phyloP scores from a whole-genome alignment of 208 protist genomes.

The Leptomonas seymouri region DNA sequence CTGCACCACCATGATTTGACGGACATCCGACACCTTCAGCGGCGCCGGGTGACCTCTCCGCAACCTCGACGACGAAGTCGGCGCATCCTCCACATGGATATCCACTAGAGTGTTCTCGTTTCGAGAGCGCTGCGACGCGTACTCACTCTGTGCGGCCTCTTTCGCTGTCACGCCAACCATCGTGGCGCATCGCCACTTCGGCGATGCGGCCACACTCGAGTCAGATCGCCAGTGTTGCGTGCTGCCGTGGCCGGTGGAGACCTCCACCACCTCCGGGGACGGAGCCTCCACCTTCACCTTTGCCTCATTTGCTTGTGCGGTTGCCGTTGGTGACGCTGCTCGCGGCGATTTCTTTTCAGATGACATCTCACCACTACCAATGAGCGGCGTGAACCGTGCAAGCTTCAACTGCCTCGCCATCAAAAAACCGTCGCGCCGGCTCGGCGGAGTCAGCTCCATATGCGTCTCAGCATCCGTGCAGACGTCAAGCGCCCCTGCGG shows the following conservation, averaged over 20 bases:
- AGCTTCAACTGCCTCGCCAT: constrained; percentile 9
- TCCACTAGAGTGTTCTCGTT: background rate
- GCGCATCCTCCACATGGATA: too few relatives aligned
- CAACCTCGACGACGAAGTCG: background rate
- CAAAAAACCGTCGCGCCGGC: background rate
- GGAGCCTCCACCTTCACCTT: background rate
- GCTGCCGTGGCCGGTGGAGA: too few relatives aligned
- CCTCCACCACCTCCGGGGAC: background rate
- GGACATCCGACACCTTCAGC: constrained; percentile 1
- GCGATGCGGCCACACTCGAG: background rate
- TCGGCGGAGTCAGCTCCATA: constrained; percentile 18
- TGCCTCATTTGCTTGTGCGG: background rate
- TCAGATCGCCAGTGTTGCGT: background rate
- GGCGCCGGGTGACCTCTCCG: constrained; percentile 1
- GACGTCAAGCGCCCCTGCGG: background rate
- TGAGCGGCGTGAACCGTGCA: constrained; percentile 18
- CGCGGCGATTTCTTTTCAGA: too few relatives aligned
- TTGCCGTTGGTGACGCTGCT: background rate
- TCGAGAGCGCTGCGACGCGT: too few relatives aligned
- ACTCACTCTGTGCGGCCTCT: too few relatives aligned
- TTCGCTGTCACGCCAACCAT: background rate
- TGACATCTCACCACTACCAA: background rate
- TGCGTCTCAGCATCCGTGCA: background rate
- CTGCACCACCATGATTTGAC: too few relatives aligned
- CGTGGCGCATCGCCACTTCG: background rate